Evolutionary conservation across 169 alveolate genomes (phyloP), one percentile per base, ranked within the genome.

Genomic region (Plasmodium adleri): DNA sequence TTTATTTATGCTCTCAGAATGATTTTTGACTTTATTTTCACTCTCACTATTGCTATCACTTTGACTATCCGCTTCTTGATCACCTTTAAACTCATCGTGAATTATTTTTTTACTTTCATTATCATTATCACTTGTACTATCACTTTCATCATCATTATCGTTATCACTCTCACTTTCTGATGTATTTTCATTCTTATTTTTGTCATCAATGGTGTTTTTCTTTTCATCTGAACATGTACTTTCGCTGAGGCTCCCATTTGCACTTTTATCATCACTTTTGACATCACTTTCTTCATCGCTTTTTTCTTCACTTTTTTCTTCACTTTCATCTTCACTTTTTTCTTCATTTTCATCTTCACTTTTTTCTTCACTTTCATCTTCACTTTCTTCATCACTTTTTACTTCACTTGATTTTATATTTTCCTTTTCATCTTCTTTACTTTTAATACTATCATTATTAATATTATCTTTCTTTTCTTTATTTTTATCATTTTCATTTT

Each of bases 181-280:
- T 32, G 45, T 32, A 32, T 32, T 32, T 32, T 20, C 68, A 59
- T 59, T 26, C 13, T 66, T 24, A 66, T 32, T 32, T 32, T 32
- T 32, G 45, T 32, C 45, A 22, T 20, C n/a, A 22, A 17, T 26
- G 9, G 1, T n/a, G 50, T 63, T 24, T 63, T 63, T 7, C 2
- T 24, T 20, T 63, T 2, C 24, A 22, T 63, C 17, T 63, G 50
- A 24, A 54, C 15, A 3, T 54, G 15, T 32, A 32, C 45, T 32
- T 32, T 59, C 68, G n/a, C 68, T 20, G 3, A 13, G 43, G 22
- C 24, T 59, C 22, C 24, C 28, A 59, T 20, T 59, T 59, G 15
- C 26, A 59, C 28, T 59, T 59, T 72, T 62, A 10, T 49, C 86
- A 8, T 72, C 71, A 43, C 50, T 20, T 28, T 43, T 72, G 22